A percentile compares a stretch with the other conserved stretches of the same genome.
phyloP scores from a whole-genome alignment of 2,329 filamentous ascomycete species.

The Seiridium cupressi region DNA sequence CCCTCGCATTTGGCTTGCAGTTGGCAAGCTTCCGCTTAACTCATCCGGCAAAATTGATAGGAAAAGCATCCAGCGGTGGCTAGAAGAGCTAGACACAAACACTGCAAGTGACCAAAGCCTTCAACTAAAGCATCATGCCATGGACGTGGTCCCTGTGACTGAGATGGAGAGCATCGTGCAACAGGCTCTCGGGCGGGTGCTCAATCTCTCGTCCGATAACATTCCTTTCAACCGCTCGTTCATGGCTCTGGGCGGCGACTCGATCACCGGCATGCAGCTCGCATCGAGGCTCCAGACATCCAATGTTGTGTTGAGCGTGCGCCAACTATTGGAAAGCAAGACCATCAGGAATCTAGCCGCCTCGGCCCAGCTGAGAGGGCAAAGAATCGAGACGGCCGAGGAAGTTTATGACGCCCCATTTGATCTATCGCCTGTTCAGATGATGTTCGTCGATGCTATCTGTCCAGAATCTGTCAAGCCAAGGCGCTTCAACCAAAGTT shows the following conservation, averaged over 20 bases:
- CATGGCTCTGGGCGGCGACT: constrained; percentile 10
- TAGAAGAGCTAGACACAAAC: constrained; percentile 11
- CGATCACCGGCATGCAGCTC: constrained; percentile 12
- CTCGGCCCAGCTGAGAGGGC: background rate
- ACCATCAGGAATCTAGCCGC: background rate
- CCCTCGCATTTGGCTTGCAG: constrained; percentile 10
- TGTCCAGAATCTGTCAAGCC: background rate
- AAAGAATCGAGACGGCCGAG: background rate
- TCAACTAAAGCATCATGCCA: background rate
- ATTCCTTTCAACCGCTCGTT: constrained; percentile 7
- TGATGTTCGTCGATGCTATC: background rate
- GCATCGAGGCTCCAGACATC: constrained; percentile 1
- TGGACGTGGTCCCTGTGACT: constrained; percentile 4
- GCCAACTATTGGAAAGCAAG: background rate
- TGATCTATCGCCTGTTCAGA: constrained; percentile 2
- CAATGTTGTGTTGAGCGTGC: background rate
- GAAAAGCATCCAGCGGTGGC: constrained; percentile 7
- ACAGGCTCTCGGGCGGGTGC: constrained; percentile 9
- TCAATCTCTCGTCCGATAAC: constrained; percentile 6
- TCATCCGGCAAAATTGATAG: constrained; percentile 14
- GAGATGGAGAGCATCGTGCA: constrained; percentile 10
- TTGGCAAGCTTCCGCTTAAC: constrained; percentile 11
- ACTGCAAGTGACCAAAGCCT: background rate
- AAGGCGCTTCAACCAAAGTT: constrained; percentile 4
- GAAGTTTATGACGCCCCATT: background rate